Evolutionary conservation across 2,329 filamentous ascomycete species (phyloP), one percentile per base, ranked within the genome.

Genomic region (Chaetomiaceae sp.): DNA sequence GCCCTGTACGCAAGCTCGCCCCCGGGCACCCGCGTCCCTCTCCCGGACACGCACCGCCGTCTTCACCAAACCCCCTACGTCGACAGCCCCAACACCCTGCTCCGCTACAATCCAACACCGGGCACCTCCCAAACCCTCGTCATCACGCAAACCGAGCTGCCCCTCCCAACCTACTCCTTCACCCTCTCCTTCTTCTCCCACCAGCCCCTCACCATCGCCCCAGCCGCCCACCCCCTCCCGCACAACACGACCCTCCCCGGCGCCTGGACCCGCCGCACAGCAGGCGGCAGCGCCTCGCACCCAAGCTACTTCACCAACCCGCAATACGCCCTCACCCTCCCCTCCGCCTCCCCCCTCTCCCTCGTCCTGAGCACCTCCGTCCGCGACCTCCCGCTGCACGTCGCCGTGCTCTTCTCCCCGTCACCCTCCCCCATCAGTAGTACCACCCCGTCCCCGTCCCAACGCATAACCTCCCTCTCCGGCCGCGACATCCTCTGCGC

Each of bases 41-140:
- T 94, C 14, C 84, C 83, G 49, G 88, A 92, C 27, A 47, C 50
- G 49, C 61, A 64, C 52, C 82, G 83, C 6, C 81, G 84, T 22
- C 68, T 88, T 0, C 83, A 89, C 62, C 83, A 87, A 33, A 88
- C 87, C 0, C 88, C 89, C n/a, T 96, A 89, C 58, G 90, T 97
- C 31, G 92, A 96, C 69, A 95, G 91, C 2, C 91, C 91, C 1
- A 95, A 97, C 68, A 95, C 89, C 0, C 81, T 99, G 7, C 82
- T 95, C 40, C 85, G 87, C 54, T 79, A 95, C 56, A 80, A 88
- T 25, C 77, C 73, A 3, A 68, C 69, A 20, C 68, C 70, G 5
- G 68, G 67, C 39, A 67, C 67, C 6, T 61, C 68, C 1, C 79
- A 80, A 60, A 81, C 78, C 1, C 73, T 88, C 8, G 85, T 88